phyloP scores from a whole-genome alignment of 108 stramenopile species.

The Seminavis robusta region DNA sequence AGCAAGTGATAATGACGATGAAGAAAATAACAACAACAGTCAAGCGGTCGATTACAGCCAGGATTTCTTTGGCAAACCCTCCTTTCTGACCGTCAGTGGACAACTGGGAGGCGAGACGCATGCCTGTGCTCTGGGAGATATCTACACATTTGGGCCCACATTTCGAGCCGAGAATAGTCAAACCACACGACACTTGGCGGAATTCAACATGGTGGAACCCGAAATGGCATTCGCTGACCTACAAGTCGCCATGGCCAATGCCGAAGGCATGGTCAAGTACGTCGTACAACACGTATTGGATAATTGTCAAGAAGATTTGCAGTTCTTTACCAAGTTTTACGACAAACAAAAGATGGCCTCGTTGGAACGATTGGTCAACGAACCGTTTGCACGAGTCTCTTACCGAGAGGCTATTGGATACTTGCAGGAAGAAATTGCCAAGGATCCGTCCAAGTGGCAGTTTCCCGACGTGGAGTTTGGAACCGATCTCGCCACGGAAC shows the following conservation, averaged over 20 bases:
- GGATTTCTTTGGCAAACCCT: constrained; percentile 95
- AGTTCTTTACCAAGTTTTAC: constrained; percentile 92
- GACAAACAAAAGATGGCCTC: constrained; percentile 79
- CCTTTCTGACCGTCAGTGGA: constrained; percentile 96
- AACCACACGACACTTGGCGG: constrained; percentile 95
- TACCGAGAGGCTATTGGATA: constrained; percentile 90
- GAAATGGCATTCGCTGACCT: constrained; percentile 99
- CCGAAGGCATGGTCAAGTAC: constrained; percentile 92
- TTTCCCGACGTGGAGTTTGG: constrained; percentile 98
- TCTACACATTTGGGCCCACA: constrained; percentile 99
- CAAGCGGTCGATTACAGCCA: constrained; percentile 65
- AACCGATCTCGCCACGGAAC: constrained; percentile 96
- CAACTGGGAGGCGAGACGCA: constrained; percentile 95
- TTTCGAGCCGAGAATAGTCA: constrained; percentile 99
- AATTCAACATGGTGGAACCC: constrained; percentile 98
- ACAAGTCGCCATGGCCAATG: constrained; percentile 93
- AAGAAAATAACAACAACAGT: constrained; percentile 26
- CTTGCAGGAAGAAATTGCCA: constrained; percentile 93
- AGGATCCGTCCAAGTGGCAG: constrained; percentile 94
- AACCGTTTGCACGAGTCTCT: constrained; percentile 84
- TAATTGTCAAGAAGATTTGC: constrained; percentile 83
- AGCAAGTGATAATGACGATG: constrained; percentile 41
- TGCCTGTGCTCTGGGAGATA: constrained; percentile 95
- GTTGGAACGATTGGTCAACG: constrained; percentile 70
- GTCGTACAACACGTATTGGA: constrained; percentile 78